A percentile compares a stretch with the other conserved stretches of the same genome.
phyloP scores from a whole-genome alignment of 2,329 filamentous ascomycete genomes.

The Colletotrichum musicola region DNA sequence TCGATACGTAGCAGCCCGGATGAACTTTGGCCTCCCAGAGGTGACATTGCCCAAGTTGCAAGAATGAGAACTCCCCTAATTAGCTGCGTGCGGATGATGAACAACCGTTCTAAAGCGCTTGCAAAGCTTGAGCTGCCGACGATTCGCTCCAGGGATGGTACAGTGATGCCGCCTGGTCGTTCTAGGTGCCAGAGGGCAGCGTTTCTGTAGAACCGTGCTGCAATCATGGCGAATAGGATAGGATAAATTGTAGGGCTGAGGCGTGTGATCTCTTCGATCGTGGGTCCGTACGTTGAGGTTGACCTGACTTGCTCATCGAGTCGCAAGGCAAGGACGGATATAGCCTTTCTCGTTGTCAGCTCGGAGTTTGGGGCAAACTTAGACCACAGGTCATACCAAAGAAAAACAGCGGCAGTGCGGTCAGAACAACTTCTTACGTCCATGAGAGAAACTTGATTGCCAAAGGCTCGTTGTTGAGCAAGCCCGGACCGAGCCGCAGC shows the following conservation, averaged over 20 bases:
- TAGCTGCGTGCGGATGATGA: conserved; percentile 4
- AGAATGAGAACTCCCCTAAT: neutral
- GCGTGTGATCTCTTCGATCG: conserved; percentile 8
- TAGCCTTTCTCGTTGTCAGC: neutral
- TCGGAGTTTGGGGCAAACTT: neutral
- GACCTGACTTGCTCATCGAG: conserved; percentile 1
- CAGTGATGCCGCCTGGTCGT: conserved; percentile 3
- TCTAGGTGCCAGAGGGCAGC: conserved; percentile 3
- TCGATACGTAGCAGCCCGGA: neutral
- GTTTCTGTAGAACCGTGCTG: conserved; percentile 14
- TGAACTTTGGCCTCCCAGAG: conserved; percentile 15
- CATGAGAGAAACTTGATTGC: no score
- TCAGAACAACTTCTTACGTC: no score
- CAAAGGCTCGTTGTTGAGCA: no score
- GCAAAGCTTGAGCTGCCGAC: conserved; percentile 29
- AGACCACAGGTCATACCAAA: no score
- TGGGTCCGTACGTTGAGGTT: neutral
- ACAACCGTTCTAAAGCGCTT: conserved; percentile 8
- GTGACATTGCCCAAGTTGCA: conserved; percentile 12
- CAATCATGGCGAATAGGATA: conserved; percentile 21
- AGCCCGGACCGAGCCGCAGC: no score
- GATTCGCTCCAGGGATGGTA: conserved; percentile 17
- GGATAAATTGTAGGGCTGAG: conserved; percentile 27
- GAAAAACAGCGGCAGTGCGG: no score
- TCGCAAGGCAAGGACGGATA: neutral